Percentiles rank a stretch among this genome's conserved stretches.
Evolutionary conservation across 441 rosid genomes (phyloP).

Genomic region (Pelargonium citronellum): DNA sequence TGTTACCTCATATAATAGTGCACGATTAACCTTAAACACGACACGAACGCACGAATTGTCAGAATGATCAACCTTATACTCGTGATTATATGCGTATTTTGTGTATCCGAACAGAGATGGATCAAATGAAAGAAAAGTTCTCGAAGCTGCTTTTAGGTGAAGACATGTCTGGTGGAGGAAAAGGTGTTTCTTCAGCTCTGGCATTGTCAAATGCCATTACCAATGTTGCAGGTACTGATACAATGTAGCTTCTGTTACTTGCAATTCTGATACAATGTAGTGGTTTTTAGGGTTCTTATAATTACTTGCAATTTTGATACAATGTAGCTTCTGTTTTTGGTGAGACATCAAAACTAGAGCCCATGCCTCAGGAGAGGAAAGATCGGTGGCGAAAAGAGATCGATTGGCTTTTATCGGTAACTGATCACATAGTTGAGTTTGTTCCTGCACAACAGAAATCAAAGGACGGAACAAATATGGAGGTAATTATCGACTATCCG

Average conservation of each 20-base stretch:
- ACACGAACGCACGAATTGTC: not conserved
- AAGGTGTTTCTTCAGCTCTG: conserved; percentile 89
- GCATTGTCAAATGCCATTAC: conserved; percentile 89
- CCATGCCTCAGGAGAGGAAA: conserved; percentile 62
- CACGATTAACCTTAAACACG: too few species aligned
- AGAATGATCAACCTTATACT: too few species aligned
- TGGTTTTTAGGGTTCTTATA: too few species aligned
- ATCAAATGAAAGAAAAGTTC: conserved; percentile 77
- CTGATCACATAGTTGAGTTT: conserved; percentile 77
- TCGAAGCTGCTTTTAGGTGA: conserved; percentile 85
- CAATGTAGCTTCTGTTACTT: too few species aligned
- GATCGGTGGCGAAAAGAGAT: conserved; percentile 77
- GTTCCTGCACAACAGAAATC: conserved; percentile 69
- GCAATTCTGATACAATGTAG: too few species aligned
- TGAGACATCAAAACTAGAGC: conserved; percentile 67
- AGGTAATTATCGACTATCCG: conserved; percentile 36
- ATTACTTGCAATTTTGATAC: too few species aligned
- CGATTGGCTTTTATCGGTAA: conserved; percentile 76
- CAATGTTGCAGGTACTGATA: conserved; percentile 76
- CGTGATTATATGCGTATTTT: too few species aligned
- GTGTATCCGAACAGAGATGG: conserved; percentile 39
- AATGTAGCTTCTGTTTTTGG: conserved; percentile 75
- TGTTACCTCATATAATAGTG: too few species aligned
- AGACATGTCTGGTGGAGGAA: conserved; percentile 96
- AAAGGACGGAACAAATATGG: conserved; percentile 68